Evolutionary conservation across 257 asterid genomes (phyloP).

Genomic region (Gentiana straminea): DNA sequence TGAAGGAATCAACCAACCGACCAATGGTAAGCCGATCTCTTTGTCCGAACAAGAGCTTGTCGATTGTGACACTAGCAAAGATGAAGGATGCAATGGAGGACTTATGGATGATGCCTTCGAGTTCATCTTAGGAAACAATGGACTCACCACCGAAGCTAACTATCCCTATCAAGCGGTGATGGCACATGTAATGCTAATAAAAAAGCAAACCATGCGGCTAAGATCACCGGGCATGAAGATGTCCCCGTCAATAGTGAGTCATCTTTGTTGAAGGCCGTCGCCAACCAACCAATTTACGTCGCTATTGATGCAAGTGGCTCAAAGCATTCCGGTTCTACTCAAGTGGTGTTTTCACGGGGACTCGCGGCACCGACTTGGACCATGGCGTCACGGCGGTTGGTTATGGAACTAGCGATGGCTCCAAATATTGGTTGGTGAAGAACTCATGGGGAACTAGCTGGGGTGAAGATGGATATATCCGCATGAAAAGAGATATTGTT

Average conservation of each 20-base stretch:
- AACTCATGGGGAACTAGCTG: slow-evolving; percentile 15
- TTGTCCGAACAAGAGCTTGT: slow-evolving; percentile 29
- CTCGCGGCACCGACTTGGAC: slow-evolving; percentile 16
- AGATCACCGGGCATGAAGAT: slow-evolving; percentile 6
- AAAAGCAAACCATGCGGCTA: slow-evolving; percentile 5
- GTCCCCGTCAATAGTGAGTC: slow-evolving; percentile 12
- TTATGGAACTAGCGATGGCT: slow-evolving; percentile 9
- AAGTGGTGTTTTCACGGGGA: slow-evolving; percentile 15
- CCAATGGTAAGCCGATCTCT: slow-evolving; percentile 15
- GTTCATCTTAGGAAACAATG: slow-evolving; percentile 24
- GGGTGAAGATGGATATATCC: slow-evolving; percentile 14
- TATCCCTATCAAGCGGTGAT: slow-evolving; percentile 10
- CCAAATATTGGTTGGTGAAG: slow-evolving; percentile 16
- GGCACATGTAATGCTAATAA: slow-evolving; percentile 5
- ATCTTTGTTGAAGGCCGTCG: slow-evolving; percentile 13
- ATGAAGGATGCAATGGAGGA: slow-evolving; percentile 28
- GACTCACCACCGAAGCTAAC: slow-evolving; percentile 12
- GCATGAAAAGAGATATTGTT: slow-evolving; percentile 10
- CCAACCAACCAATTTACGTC: slow-evolving; percentile 13
- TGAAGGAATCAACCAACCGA: slow-evolving; percentile 20
- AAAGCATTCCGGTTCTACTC: slow-evolving; percentile 9
- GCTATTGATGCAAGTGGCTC: slow-evolving; percentile 10
- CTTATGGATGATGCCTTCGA: slow-evolving; percentile 28
- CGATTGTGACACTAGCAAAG: slow-evolving; percentile 27
- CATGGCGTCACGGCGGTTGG: slow-evolving; percentile 17